Evolutionary conservation across 306 rosid species (phyloP), one percentile per base, ranked within the genome.

Genomic region (Dalbergia oliveri): DNA sequence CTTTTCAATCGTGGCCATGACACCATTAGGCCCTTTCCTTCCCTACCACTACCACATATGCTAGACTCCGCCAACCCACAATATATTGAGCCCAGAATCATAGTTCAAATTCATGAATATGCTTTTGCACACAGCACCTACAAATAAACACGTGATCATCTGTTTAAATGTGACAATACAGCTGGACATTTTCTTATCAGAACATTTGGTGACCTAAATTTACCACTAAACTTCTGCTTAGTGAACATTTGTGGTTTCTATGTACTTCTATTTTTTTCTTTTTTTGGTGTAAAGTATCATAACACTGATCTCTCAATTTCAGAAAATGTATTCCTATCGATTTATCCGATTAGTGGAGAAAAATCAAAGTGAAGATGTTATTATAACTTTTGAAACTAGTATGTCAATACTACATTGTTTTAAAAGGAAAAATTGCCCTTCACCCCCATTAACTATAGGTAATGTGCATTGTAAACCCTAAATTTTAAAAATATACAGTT

Each of bases 141-240:
- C 5, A 72, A 67, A 43, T 15, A 14, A 26, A 19, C 83, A 59
- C 54, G 81, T 67, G 33, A 50, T 75, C 14, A 62, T 49, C 33
- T 33, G 56, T 51, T 47, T 43, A n/a, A 47, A 43, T 72, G 65
- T 41, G 66, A 19, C 43, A n/a, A 49, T 41, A 58, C 82, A 67
- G 75, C 44, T 88, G 76, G 56, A 60, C 60, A 13, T 53, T 26
- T 54, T 33, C 37, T 44, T 75, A 58, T 80, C 39, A n/a, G 51
- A 69, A 23, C 57, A 78, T 51, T 35, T 67, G 64, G 43, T 73
- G 82, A 69, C 85, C 85, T 66, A 78, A 39, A 54, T 68, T 83
- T 62, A 49, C n/a, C 76, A 44, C 49, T 37, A 33, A 44, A 61
- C 31, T 50, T 35, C 18, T 72, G 9, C 51, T 44, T 54, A 34